These are phyloP conservation scores for Neocallimastix lanati DNA, from an alignment of 192 early-diverging fungal species.

Conservation along the genomic window DNA sequence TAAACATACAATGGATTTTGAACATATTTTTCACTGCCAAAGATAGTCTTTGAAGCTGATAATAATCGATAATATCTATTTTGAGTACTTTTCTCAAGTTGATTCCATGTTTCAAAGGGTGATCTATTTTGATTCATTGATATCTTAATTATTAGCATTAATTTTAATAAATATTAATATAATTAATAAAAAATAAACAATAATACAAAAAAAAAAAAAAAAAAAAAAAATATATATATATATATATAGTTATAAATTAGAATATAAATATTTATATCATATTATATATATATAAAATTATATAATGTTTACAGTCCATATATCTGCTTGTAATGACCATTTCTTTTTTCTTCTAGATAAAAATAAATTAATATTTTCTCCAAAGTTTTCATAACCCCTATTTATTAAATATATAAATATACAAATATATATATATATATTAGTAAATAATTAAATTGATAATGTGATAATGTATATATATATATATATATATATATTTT, in stretches of 20 bases:
- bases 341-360: not conserved
- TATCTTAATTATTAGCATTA: not conserved
- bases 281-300: too few relatives aligned
- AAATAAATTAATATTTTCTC: not conserved
- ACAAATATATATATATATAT: too few relatives aligned
- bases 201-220: not conserved
- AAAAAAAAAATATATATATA: not conserved
- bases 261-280: too few relatives aligned
- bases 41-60: not conserved
- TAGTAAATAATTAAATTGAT: too few relatives aligned
- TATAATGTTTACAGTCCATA: not conserved
- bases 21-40: not conserved
- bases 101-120: not conserved
- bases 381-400: not conserved
- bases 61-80: not conserved
- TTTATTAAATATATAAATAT: too few relatives aligned
- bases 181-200: too few relatives aligned
- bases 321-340: not conserved
- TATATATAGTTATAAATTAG: not conserved
- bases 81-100: not conserved
- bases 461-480: too few relatives aligned
- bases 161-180: too few relatives aligned
- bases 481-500: too few relatives aligned
- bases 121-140: not conserved
- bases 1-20: not conserved